Conservation (phyloP, 2,329 filamentous ascomycete species). For the Paecilomyces formosus region DNA sequence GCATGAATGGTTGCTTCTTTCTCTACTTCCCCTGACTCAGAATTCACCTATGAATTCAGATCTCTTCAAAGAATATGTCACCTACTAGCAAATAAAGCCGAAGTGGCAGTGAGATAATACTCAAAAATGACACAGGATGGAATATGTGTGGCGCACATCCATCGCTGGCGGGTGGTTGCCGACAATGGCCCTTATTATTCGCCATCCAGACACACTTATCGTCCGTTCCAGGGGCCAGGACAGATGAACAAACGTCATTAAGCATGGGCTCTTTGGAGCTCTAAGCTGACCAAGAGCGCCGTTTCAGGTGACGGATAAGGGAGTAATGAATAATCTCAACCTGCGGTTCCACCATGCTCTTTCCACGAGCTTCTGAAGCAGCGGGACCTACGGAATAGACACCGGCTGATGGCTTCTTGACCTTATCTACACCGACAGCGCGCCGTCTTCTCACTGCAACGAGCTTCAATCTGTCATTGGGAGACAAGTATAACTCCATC, state of each 20-base stretch:
- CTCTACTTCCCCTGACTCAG: background rate
- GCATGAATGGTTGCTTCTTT: background rate
- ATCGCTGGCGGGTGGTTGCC: background rate
- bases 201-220: background rate
- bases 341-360: background rate
- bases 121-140: background rate
- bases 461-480: background rate
- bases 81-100: background rate
- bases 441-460: background rate
- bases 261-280: background rate
- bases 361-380: background rate
- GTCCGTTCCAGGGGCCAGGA: background rate
- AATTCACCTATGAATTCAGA: background rate
- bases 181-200: background rate
- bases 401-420: background rate
- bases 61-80: background rate
- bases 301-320: background rate
- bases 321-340: background rate
- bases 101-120: background rate
- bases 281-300: background rate
- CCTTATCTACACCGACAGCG: background rate
- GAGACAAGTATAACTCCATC: background rate
- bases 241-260: background rate
- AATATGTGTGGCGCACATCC: background rate
- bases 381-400: background rate